phyloP scores from a whole-genome alignment of 192 early-diverging fungal genomes.

The Dimargaris verticillata region DNA sequence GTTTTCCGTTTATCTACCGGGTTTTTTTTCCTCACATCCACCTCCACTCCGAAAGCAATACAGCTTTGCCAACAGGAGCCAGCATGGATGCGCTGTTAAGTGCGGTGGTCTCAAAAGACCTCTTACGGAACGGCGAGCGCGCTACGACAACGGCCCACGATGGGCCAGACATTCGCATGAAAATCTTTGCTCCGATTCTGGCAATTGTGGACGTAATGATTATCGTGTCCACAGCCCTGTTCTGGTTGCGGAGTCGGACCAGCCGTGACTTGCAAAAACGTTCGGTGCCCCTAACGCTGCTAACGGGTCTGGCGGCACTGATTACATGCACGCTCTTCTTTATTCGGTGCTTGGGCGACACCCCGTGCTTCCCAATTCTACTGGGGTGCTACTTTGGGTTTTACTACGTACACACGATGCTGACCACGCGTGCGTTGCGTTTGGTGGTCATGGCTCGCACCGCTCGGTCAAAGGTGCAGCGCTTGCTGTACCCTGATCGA shows the following conservation, averaged over 20 bases:
- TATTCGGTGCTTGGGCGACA: neutral
- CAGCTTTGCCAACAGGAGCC: too few species aligned
- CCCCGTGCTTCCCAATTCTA: neutral
- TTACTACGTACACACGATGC: constrained; percentile 7
- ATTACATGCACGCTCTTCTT: neutral
- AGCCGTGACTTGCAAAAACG: constrained; percentile 5
- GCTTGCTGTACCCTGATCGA: neutral
- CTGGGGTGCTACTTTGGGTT: constrained; percentile 10
- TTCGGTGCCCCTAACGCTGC: neutral
- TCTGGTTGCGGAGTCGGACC: constrained; percentile 1
- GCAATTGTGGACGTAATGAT: neutral
- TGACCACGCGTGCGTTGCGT: neutral
- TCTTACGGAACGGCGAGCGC: too few species aligned
- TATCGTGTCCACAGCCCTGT: neutral
- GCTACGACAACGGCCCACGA: too few species aligned
- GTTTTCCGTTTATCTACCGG: too few species aligned
- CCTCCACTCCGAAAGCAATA: too few species aligned
- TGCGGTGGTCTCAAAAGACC: too few species aligned
- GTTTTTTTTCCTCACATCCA: too few species aligned
- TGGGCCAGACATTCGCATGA: too few species aligned
- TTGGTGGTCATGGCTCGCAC: constrained; percentile 7
- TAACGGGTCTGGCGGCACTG: neutral
- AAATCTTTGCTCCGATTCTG: neutral
- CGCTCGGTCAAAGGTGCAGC: constrained; percentile 1
- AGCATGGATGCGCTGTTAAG: too few species aligned